Percentiles rank a stretch among this genome's conserved stretches.
phyloP scores from a whole-genome alignment of 108 stramenopile genomes.

The Fragilariopsis cylindrus region DNA sequence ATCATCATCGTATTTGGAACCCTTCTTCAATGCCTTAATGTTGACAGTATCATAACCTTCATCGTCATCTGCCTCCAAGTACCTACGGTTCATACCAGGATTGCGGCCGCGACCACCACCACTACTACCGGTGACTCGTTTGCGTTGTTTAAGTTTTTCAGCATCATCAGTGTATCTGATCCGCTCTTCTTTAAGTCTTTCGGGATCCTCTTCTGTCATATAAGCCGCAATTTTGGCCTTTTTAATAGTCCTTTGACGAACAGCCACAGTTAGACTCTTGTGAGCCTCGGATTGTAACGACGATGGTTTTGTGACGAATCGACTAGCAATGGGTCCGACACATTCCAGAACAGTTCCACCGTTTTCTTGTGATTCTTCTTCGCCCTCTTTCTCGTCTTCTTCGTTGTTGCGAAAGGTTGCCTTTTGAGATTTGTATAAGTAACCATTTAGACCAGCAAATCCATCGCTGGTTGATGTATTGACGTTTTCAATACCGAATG shows the following conservation, averaged over 20 bases:
- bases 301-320: conserved; percentile 63
- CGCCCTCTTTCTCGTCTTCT: conserved; percentile 40
- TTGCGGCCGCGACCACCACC: conserved; percentile 21
- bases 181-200: conserved; percentile 69
- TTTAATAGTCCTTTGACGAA: conserved; percentile 77
- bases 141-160: conserved; percentile 55
- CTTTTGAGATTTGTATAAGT: conserved; percentile 71
- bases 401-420: conserved; percentile 48
- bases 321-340: conserved; percentile 54
- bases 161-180: conserved; percentile 73
- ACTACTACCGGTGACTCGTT: conserved; percentile 22
- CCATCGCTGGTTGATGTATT: conserved; percentile 28
- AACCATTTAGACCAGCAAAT: conserved; percentile 73
- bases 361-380: conserved; percentile 38
- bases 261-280: conserved; percentile 74
- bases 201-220: conserved; percentile 84
- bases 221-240: conserved; percentile 70
- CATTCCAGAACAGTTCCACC: conserved; percentile 79
- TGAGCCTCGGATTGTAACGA: conserved; percentile 79
- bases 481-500: conserved; percentile 72
- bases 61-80: conserved; percentile 76
- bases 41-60: conserved; percentile 74
- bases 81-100: conserved; percentile 69
- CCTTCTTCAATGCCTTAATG: conserved; percentile 59
- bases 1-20: conserved; percentile 53